Conservation (phyloP, 805 yeast species). For the Starmerella asiatica region DNA sequence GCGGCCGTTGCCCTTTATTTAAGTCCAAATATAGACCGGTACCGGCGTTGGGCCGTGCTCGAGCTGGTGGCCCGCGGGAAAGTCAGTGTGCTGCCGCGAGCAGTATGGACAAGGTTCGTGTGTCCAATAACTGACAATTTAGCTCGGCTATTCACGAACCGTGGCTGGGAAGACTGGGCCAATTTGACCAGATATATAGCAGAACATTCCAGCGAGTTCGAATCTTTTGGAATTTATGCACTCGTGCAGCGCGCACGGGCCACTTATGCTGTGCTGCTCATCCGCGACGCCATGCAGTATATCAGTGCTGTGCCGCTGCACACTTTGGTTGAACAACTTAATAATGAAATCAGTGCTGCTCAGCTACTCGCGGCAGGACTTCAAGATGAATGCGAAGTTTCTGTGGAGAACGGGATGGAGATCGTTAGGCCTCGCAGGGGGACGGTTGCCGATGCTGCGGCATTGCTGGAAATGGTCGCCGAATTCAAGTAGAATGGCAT, state of each 20-base stretch:
- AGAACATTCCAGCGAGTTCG: background rate
- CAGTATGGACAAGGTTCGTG: background rate
- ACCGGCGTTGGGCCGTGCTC: slow-evolving; percentile 1
- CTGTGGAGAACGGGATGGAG: background rate
- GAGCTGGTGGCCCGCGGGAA: slow-evolving; percentile 11
- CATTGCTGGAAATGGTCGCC: background rate
- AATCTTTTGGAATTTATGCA: background rate
- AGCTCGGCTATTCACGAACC: background rate
- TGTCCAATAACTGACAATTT: slow-evolving; percentile 3
- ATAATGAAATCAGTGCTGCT: background rate
- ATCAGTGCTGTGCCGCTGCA: background rate
- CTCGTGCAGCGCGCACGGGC: background rate
- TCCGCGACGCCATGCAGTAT: background rate
- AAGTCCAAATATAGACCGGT: background rate
- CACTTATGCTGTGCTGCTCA: background rate
- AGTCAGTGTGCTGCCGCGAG: slow-evolving; percentile 1
- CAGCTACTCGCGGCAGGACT: background rate
- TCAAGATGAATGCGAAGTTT: background rate
- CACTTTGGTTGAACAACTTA: background rate
- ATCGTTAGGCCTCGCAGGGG: no score
- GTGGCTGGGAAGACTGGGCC: background rate
- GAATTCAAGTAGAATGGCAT: background rate
- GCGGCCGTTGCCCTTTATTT: slow-evolving; percentile 10
- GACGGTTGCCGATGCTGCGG: no score
- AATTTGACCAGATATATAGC: background rate